Base-by-base conservation (phyloP, 1,284 basidiomycete species). In the Rhodotorula sp. region DNA sequence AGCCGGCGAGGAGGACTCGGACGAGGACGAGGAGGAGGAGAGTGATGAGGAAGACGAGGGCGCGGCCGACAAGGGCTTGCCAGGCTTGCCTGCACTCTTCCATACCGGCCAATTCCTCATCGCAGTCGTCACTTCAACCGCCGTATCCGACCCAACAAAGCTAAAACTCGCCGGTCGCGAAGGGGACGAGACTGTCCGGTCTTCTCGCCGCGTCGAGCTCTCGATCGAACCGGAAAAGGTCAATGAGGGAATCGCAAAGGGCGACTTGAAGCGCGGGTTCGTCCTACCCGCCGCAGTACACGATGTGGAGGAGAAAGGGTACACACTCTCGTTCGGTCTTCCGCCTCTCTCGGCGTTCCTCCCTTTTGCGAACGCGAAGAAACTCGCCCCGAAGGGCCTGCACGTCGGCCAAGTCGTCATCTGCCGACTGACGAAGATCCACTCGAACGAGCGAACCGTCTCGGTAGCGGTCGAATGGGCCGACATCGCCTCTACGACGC, bases 291-390 rank as follows among this genome's bases (percentile, higher is more conserved):
- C 88, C 17, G 86, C 90, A 56, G 84, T 98, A 39, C 88, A 90
- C 80, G 91, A 89, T 76, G 83, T 90, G 46, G 96, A 99, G 82
- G 68, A 68, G 6, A 92, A 97, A 80, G 95, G 95, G 1, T 98
- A 95, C 81, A 86, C 89, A 63, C 84, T 99, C 29, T 91, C 95
- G 74, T 82, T 95, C 47, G 96, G 96, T 1, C 78, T 95, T 29
- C 79, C 86, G 19, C 24, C 64, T 1, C 80, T 75, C 32, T 65
- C 70, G 44, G 71, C 74, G n/a, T 73, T 70, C 68, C 63, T 76
- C 49, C 59, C 72, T 29, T 70, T 77, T 62, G 65, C 70, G 46
- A 67, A 77, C 48, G 75, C 72, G 24, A 66, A 65, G 46, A 74
- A 72, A 53, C 67, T 68, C 55, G 47, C 57, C 11, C 62, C 76